Evolutionary conservation across 2,329 filamentous ascomycete species (phyloP).

Genomic region (Huntiella moniliformis): DNA sequence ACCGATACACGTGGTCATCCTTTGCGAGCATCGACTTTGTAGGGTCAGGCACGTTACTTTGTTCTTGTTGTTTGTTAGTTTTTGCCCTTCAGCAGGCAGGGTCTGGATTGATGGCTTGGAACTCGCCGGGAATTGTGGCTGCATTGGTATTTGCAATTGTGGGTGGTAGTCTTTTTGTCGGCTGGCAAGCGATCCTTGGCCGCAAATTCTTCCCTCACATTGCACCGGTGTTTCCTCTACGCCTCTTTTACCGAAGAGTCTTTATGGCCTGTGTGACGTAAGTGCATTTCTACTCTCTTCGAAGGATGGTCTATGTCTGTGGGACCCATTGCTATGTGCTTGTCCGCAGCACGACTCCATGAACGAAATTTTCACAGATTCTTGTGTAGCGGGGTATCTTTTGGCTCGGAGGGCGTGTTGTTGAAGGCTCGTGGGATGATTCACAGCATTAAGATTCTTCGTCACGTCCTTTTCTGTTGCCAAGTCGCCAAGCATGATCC

Average conservation of each 20-base stretch:
- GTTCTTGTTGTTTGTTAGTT: conserved; percentile 33
- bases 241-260: conserved; percentile 28
- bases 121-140: conserved; percentile 29
- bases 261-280: conserved; percentile 33
- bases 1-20: conserved; percentile 20
- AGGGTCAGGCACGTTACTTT: conserved; percentile 30
- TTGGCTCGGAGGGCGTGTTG: no score
- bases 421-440: no score
- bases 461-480: no score
- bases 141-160: conserved; percentile 28
- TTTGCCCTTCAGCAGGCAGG: conserved; percentile 39
- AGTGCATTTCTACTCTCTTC: conserved; percentile 13
- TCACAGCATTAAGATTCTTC: no score
- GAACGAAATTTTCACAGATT: no score
- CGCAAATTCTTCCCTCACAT: conserved; percentile 21
- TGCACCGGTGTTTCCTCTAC: conserved; percentile 36
- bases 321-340: background rate
- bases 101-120: conserved; percentile 32
- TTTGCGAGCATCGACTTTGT: conserved; percentile 32
- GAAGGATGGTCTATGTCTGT: background rate
- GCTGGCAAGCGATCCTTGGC: conserved; percentile 31
- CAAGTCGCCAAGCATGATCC: no score
- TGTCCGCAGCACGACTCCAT: no score
- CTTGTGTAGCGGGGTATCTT: no score
- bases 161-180: conserved; percentile 29